phyloP scores from a whole-genome alignment of 495 filamentous ascomycete genomes.

The Hypoxylon fuscum region DNA sequence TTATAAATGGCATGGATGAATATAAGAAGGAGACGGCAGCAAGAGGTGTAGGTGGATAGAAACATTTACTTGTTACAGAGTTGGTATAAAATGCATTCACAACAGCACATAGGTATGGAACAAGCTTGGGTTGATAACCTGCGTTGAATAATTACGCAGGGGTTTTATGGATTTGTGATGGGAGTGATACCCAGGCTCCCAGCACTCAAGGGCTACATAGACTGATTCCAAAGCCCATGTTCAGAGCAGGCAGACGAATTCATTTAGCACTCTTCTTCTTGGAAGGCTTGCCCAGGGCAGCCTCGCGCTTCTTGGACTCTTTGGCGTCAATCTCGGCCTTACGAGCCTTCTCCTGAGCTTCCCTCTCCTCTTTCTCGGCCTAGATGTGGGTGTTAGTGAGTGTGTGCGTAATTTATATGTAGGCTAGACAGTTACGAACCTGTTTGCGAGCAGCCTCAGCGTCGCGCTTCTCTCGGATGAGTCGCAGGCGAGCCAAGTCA shows the following conservation, averaged over 20 bases:
- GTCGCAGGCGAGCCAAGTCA: slow-evolving; percentile 82
- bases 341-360: slow-evolving; percentile 64
- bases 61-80: too few relatives aligned
- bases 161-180: slow-evolving; percentile 12
- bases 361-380: slow-evolving; percentile 78
- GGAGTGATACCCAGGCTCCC: not conserved
- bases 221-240: too few relatives aligned
- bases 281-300: slow-evolving; percentile 50
- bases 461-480: slow-evolving; percentile 87
- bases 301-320: slow-evolving; percentile 74
- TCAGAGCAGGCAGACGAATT: slow-evolving; percentile 8
- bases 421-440: slow-evolving; percentile 45
- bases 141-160: not conserved
- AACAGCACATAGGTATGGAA: not conserved
- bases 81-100: too few relatives aligned
- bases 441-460: slow-evolving; percentile 72
- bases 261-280: slow-evolving; percentile 51
- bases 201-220: slow-evolving; percentile 1
- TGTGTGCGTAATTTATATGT: not conserved
- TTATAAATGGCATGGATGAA: too few relatives aligned
- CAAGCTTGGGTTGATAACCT: not conserved
- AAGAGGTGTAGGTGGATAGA: too few relatives aligned
- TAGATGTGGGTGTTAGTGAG: slow-evolving; percentile 35
- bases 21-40: too few relatives aligned
- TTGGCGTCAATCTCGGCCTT: slow-evolving; percentile 60